phyloP scores from a whole-genome alignment of 1,284 basidiomycete species.

The Melampsora larici-populina region DNA sequence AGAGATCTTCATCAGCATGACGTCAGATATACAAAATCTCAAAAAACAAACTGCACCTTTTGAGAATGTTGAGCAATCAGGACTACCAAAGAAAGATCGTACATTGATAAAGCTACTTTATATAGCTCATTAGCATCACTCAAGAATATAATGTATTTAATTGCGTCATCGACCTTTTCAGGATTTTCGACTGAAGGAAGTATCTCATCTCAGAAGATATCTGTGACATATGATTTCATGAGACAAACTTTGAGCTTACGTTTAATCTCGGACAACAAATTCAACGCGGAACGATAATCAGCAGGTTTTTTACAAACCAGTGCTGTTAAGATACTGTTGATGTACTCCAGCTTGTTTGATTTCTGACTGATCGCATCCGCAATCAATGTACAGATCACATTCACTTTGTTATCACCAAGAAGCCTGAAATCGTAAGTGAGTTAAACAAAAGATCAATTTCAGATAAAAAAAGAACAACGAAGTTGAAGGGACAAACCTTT shows the following conservation, averaged over 20 bases:
- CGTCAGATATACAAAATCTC: background rate
- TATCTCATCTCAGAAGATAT: background rate
- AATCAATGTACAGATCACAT: constrained; percentile 74
- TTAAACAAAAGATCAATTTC: constrained; percentile 57
- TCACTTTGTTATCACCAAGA: constrained; percentile 59
- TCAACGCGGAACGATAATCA: constrained; percentile 80
- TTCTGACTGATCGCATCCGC: constrained; percentile 68
- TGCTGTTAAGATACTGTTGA: constrained; percentile 86
- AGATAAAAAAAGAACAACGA: constrained; percentile 18
- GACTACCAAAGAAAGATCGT: constrained; percentile 91
- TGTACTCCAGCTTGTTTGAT: constrained; percentile 69
- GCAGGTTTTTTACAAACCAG: constrained; percentile 88
- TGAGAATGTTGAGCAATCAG: constrained; percentile 97
- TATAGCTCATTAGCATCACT: constrained; percentile 89
- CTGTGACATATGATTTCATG: background rate
- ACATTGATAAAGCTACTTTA: constrained; percentile 95
- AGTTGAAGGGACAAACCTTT: background rate
- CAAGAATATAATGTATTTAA: constrained; percentile 98
- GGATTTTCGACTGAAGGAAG: constrained; percentile 63
- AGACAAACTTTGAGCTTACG: constrained; percentile 56
- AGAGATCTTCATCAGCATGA: constrained; percentile 15
- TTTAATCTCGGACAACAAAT: constrained; percentile 72
- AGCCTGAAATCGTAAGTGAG: background rate
- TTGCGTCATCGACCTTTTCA: constrained; percentile 82
- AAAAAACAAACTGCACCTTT: constrained; percentile 62